Evolutionary conservation across 225 moss, liverwort and hornwort genomes (phyloP), one percentile per base, ranked within the genome.

Genomic region (Pleurozium schreberi): DNA sequence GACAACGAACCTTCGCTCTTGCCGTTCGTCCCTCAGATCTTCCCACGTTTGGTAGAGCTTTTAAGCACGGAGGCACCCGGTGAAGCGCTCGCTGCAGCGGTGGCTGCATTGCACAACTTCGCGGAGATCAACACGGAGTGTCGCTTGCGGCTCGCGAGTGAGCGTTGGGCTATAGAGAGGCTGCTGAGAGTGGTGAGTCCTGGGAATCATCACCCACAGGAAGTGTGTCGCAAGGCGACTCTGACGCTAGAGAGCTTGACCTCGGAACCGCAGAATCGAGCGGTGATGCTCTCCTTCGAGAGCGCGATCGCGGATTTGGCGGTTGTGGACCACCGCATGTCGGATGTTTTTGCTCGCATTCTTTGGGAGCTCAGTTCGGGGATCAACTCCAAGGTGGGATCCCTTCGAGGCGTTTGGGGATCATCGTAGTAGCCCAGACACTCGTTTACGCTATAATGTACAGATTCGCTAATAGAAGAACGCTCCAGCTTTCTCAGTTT

Each of bases 101-200:
- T 98, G 75, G 97, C 97, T 75, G 97, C 98, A 26, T 90, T 98
- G 42, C 96, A 97, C 89, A 98, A 98, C 78, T 98, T 98, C 81
- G 96, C 98, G 83, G 98, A 98, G 93, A 97, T 98, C 83, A 97
- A 98, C 57, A 96, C 96, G 65, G 97, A 97, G 73, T 98, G 98
- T 86, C 96, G 98, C 79, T 89, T 98, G 84, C 95, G 97, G 9
- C 94, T 98, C 36, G 98, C 98, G 38, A 96, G 91, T 90, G 98
- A 98, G 89, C 96, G 97, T 47, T 98, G 98, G 98, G 97, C 97
- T 38, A 88, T 98, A 28, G 93, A 83, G 87, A 93, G 98, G 62
- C 91, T 98, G 57, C 86, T 97, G 84, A 91, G 91, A 83, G 95
- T 98, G 43, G 95, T 98, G 61, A 86, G 43, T 42, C 95, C 96